Conservation (phyloP, 2,329 filamentous ascomycete genomes). For the Trichoderma guizhouense region DNA sequence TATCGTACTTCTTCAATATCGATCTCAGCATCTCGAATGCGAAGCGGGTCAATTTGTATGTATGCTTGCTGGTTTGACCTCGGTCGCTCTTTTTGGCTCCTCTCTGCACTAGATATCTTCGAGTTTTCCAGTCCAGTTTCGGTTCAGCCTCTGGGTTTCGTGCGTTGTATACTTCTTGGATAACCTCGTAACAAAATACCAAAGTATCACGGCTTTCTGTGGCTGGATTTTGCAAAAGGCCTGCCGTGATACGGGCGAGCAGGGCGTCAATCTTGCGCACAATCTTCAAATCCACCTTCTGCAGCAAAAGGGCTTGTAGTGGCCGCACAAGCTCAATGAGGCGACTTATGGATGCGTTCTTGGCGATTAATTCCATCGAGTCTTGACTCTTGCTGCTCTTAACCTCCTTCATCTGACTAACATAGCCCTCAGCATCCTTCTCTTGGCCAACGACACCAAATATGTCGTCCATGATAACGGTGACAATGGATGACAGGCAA, state of each 20-base stretch:
- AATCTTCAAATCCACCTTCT: slow-evolving; percentile 79
- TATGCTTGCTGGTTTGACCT: slow-evolving; percentile 71
- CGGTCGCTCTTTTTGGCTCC: slow-evolving; percentile 72
- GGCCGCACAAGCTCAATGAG: slow-evolving; percentile 75
- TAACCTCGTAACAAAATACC: slow-evolving; percentile 93
- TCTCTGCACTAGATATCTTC: slow-evolving; percentile 77
- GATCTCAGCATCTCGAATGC: slow-evolving; percentile 81
- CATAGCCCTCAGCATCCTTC: slow-evolving; percentile 95
- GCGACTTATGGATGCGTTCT: slow-evolving; percentile 70
- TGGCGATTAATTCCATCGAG: slow-evolving; percentile 89
- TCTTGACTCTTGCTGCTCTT: slow-evolving; percentile 98
- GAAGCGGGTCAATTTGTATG: slow-evolving; percentile 85
- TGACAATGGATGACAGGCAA: slow-evolving; percentile 72
- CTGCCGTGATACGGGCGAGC: slow-evolving; percentile 75
- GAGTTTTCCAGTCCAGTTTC: slow-evolving; percentile 60
- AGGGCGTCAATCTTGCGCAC: slow-evolving; percentile 89
- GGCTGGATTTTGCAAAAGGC: slow-evolving; percentile 76
- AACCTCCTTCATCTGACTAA: slow-evolving; percentile 93
- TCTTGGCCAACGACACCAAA: slow-evolving; percentile 91
- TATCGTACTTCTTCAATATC: slow-evolving; percentile 81
- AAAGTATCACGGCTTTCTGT: slow-evolving; percentile 77
- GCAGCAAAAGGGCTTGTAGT: slow-evolving; percentile 71
- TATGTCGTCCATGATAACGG: slow-evolving; percentile 93
- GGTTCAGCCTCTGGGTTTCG: slow-evolving; percentile 49
- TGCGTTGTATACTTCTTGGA: slow-evolving; percentile 77